Evolutionary conservation across 2,329 filamentous ascomycete species (phyloP).

Genomic region (Phaeosphaeria sp.): DNA sequence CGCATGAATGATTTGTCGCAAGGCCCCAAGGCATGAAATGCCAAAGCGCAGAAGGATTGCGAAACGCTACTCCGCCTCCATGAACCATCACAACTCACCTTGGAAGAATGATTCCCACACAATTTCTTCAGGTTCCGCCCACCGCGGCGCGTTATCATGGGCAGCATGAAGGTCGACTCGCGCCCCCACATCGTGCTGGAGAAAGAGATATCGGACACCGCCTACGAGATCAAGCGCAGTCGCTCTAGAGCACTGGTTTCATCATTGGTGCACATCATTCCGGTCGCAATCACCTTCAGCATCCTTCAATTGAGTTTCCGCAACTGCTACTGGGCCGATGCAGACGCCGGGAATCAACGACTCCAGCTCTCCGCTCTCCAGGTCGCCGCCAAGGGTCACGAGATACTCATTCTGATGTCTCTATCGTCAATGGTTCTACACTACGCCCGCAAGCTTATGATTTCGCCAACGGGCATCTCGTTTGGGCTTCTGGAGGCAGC

Average conservation of each 20-base stretch:
- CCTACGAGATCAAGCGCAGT: not conserved
- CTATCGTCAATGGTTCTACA: slow-evolving; percentile 1
- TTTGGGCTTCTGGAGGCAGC: not conserved
- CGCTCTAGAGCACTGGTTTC: not conserved
- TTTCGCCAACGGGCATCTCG: not conserved
- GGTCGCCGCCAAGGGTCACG: not conserved
- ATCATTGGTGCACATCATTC: not conserved
- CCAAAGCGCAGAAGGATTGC: not conserved
- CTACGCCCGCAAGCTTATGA: not conserved
- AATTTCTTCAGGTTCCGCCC: not conserved
- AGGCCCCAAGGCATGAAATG: slow-evolving; percentile 21
- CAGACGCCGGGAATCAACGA: not conserved
- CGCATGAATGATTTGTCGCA: not conserved
- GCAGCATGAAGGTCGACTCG: not conserved
- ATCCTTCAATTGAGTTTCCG: slow-evolving; percentile 2
- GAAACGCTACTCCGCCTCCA: not conserved
- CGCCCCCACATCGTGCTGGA: not conserved
- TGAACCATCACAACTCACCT: not conserved
- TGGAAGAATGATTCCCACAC: not conserved
- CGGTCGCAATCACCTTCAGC: not conserved
- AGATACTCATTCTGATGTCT: not conserved
- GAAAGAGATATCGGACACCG: not conserved
- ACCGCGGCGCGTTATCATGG: not conserved
- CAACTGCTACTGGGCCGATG: not conserved
- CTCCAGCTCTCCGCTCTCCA: not conserved